These are phyloP conservation scores for Myxozyma neglecta DNA, from an alignment of 805 yeast species.

Conservation along the genomic window DNA sequence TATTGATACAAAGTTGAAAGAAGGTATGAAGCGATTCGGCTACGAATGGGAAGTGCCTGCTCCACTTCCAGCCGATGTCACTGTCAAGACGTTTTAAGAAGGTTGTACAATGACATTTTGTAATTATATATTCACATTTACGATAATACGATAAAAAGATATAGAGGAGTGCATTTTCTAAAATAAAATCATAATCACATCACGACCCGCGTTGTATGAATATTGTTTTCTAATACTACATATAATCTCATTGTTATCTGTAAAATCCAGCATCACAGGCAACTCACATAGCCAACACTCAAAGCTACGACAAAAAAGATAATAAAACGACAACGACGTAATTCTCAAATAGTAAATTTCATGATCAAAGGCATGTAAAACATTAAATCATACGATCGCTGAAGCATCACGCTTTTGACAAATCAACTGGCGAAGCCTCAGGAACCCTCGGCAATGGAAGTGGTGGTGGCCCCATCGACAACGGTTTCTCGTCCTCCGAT, in stretches of 20 bases:
- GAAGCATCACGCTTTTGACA: too few species aligned
- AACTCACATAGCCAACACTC: background rate
- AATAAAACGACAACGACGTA: background rate
- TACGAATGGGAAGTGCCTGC: constrained; percentile 26
- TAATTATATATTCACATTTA: background rate
- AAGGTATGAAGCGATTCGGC: constrained; percentile 27
- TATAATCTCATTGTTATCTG: background rate
- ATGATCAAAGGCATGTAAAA: background rate
- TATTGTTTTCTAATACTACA: background rate
- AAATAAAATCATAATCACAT: background rate
- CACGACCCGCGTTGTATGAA: background rate
- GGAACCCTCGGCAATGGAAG: background rate
- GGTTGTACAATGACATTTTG: background rate
- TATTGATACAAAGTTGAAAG: constrained; percentile 28
- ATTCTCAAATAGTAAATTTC: background rate
- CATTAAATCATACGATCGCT: too few species aligned
- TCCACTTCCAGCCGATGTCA: constrained; percentile 5
- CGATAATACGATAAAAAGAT: background rate
- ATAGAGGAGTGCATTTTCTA: background rate
- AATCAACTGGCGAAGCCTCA: background rate
- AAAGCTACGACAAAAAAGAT: background rate
- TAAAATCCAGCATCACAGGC: constrained; percentile 5
- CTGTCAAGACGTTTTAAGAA: background rate
- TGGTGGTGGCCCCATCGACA: constrained; percentile 3
- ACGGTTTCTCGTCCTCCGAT: background rate